Conservation (phyloP, 805 yeast genomes). For the Wickerhamiella occidentalis region DNA sequence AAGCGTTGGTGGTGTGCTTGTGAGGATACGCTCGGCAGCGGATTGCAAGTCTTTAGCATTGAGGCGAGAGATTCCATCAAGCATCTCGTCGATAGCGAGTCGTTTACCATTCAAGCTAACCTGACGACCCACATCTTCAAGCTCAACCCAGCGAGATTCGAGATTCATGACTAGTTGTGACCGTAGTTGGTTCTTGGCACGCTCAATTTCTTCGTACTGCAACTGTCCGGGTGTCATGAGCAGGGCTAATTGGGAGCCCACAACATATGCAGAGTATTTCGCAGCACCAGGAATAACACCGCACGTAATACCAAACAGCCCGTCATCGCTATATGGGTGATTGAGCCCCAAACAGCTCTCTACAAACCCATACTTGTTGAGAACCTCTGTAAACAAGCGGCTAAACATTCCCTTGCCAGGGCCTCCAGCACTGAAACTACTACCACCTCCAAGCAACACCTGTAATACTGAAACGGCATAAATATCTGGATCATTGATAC, state of each 20-base stretch:
- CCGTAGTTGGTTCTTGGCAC: constrained; percentile 88
- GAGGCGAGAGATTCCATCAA: constrained; percentile 56
- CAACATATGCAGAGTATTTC: constrained; percentile 65
- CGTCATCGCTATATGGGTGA: constrained; percentile 82
- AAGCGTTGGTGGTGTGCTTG: constrained; percentile 71
- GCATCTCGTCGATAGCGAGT: constrained; percentile 71
- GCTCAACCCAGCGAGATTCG: constrained; percentile 83
- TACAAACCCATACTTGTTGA: constrained; percentile 82
- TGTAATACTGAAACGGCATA: constrained; percentile 86
- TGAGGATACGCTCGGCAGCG: constrained; percentile 64
- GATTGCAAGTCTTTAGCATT: constrained; percentile 54
- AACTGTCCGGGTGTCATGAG: constrained; percentile 48
- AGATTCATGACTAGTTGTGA: constrained; percentile 83
- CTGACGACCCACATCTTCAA: constrained; percentile 94
- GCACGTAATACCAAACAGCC: constrained; percentile 79
- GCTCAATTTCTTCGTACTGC: constrained; percentile 55
- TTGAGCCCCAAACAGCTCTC: constrained; percentile 83
- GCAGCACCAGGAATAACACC: constrained; percentile 83
- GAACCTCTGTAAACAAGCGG: constrained; percentile 76
- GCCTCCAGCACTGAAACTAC: constrained; percentile 96
- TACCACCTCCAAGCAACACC: constrained; percentile 89
- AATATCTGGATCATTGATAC: constrained; percentile 72
- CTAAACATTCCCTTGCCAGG: constrained; percentile 99
- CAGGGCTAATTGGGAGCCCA: constrained; percentile 49
- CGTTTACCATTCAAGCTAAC: constrained; percentile 71